Conservation (phyloP, 2,329 filamentous ascomycete genomes). For the Pseudocercospora vitis region DNA sequence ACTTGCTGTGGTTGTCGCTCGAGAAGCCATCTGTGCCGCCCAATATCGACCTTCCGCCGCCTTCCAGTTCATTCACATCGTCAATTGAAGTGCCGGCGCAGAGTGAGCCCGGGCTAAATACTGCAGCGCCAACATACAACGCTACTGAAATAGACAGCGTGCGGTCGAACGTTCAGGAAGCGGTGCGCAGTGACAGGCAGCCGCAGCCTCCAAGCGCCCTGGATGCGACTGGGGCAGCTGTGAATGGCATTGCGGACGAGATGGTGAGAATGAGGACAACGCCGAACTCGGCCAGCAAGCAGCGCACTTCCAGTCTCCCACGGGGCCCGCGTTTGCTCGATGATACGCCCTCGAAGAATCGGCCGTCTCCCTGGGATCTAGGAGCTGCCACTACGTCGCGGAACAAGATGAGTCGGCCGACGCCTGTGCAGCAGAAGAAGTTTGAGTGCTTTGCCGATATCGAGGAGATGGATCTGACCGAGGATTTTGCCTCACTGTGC, state of each 20-base stretch:
- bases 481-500: constrained; percentile 26
- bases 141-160: not conserved
- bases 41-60: constrained; percentile 26
- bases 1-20: constrained; percentile 51
- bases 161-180: not conserved
- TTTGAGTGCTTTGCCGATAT: constrained; percentile 22
- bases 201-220: not conserved
- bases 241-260: constrained; percentile 18
- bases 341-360: constrained; percentile 18
- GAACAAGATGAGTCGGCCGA: constrained; percentile 11
- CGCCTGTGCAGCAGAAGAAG: constrained; percentile 10
- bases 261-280: constrained; percentile 49
- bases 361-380: not conserved
- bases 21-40: constrained; percentile 47
- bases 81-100: constrained; percentile 11
- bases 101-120: constrained; percentile 11
- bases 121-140: not conserved
- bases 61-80: constrained; percentile 19
- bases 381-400: not conserved
- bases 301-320: constrained; percentile 35
- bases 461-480: constrained; percentile 40
- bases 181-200: not conserved
- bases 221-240: not conserved
- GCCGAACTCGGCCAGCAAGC: constrained; percentile 45
- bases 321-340: constrained; percentile 4